These are phyloP conservation scores for Aureobasidium sp. DNA, from an alignment of 2,329 filamentous ascomycete species.

Conservation along the genomic window DNA sequence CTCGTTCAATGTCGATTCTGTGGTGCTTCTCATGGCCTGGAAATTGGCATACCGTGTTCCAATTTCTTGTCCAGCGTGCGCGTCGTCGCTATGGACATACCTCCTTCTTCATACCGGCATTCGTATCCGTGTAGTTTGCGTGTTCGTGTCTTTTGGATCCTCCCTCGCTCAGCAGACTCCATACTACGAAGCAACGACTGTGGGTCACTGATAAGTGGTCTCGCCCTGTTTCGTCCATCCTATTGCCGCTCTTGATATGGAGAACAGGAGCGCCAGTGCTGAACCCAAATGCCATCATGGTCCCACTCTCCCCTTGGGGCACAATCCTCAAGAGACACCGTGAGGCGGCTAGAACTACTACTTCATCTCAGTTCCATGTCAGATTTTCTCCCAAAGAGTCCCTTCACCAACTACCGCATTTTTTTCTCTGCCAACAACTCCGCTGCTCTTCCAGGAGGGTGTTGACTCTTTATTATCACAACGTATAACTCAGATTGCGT, in stretches of 20 bases:
- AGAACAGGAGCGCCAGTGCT: background rate
- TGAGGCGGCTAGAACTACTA: constrained; percentile 5
- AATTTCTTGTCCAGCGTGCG: background rate
- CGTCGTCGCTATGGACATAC: background rate
- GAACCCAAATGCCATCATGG: constrained; percentile 15
- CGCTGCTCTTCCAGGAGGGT: background rate
- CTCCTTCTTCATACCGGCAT: background rate
- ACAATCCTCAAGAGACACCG: constrained; percentile 12
- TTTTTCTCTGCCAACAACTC: background rate
- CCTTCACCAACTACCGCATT: background rate
- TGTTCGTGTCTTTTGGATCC: background rate
- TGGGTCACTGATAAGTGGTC: constrained; percentile 7
- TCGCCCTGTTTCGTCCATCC: background rate
- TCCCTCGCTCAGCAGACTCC: constrained; percentile 5
- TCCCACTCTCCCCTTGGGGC: constrained; percentile 15
- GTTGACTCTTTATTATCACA: background rate
- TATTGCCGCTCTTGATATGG: constrained; percentile 7
- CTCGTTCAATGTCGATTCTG: background rate
- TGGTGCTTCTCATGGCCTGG: background rate
- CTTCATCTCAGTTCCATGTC: background rate
- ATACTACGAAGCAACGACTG: background rate
- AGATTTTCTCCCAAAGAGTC: background rate
- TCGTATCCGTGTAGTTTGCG: background rate
- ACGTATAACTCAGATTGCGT: background rate
- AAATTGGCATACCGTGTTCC: background rate